phyloP scores from a whole-genome alignment of 2,329 filamentous ascomycete species.

The Fusarium protoensiforme region DNA sequence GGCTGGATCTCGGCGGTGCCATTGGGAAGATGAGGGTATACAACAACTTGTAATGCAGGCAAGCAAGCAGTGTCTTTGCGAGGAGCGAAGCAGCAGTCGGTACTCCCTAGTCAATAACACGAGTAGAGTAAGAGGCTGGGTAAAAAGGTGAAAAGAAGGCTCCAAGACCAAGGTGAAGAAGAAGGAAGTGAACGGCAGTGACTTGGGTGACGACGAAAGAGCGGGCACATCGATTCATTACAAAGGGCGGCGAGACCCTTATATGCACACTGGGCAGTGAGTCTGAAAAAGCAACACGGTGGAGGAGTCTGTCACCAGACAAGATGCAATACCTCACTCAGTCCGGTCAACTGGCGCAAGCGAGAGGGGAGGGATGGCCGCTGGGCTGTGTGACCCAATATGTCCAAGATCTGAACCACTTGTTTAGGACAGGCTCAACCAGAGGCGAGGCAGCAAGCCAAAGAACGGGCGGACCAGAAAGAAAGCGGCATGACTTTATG shows the following conservation, averaged over 20 bases:
- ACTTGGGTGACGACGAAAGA: slow-evolving; percentile 13
- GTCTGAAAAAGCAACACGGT: slow-evolving; percentile 42
- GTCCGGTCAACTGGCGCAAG: slow-evolving; percentile 37
- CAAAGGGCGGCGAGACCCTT: slow-evolving; percentile 37
- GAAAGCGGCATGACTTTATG: slow-evolving; percentile 38
- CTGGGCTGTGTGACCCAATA: slow-evolving; percentile 50
- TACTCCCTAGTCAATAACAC: slow-evolving; percentile 11
- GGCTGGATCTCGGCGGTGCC: slow-evolving; percentile 48
- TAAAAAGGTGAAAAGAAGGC: background rate
- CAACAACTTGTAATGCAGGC: slow-evolving; percentile 1
- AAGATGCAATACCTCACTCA: slow-evolving; percentile 33
- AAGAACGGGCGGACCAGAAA: slow-evolving; percentile 34
- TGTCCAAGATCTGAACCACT: slow-evolving; percentile 50
- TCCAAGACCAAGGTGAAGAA: slow-evolving; percentile 4
- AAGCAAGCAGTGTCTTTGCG: background rate
- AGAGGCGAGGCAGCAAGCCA: slow-evolving; percentile 46
- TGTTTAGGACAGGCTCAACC: slow-evolving; percentile 49
- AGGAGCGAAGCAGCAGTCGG: background rate
- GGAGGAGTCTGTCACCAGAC: slow-evolving; percentile 34
- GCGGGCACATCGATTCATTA: slow-evolving; percentile 14
- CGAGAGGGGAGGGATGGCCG: slow-evolving; percentile 46
- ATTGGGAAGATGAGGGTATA: slow-evolving; percentile 34
- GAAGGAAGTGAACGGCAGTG: slow-evolving; percentile 20
- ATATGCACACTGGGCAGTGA: slow-evolving; percentile 40
- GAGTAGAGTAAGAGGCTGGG: slow-evolving; percentile 3